Percentiles rank a stretch among this genome's conserved stretches.
Evolutionary conservation across 208 protist genomes (phyloP).

Genomic region (Blechomonas ayalai): DNA sequence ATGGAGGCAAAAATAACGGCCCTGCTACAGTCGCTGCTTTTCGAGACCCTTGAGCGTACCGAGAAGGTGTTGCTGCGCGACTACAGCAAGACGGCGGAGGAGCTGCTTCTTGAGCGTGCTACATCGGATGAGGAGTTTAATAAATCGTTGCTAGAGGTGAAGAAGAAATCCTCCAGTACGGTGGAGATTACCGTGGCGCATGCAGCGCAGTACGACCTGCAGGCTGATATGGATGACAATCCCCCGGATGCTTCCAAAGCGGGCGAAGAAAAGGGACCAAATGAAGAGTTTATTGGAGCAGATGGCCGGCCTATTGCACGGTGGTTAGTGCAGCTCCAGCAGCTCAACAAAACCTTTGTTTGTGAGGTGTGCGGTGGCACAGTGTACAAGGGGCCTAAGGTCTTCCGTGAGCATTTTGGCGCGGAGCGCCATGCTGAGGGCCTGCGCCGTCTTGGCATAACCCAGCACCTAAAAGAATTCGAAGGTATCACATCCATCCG

Average conservation of each 20-base stretch:
- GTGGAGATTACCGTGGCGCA: conserved; percentile 71
- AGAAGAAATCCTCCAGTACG: conserved; percentile 31
- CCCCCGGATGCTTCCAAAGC: not conserved
- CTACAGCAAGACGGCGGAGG: conserved; percentile 75
- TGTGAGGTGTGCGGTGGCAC: conserved; percentile 87
- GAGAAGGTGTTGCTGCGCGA: conserved; percentile 62
- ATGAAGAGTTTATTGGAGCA: conserved; percentile 65
- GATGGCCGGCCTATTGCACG: conserved; percentile 70
- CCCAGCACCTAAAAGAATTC: conserved; percentile 54
- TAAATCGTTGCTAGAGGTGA: conserved; percentile 45
- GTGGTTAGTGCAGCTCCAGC: conserved; percentile 77
- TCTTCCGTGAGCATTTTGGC: conserved; percentile 84
- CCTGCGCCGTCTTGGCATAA: conserved; percentile 67
- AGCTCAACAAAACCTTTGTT: conserved; percentile 72
- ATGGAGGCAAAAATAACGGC: conserved; percentile 49
- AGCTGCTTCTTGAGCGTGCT: conserved; percentile 59
- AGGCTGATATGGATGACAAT: conserved; percentile 8
- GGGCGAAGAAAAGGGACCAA: conserved; percentile 3
- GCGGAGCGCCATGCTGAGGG: conserved; percentile 75
- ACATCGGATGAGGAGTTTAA: conserved; percentile 57
- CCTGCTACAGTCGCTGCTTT: conserved; percentile 66
- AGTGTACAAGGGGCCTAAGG: conserved; percentile 76
- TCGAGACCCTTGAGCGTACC: conserved; percentile 52
- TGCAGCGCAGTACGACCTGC: conserved; percentile 60
- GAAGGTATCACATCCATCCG: conserved; percentile 72